These are phyloP conservation scores for Trichoderma hamatum DNA, from an alignment of 2,329 filamentous ascomycete species.

Conservation along the genomic window DNA sequence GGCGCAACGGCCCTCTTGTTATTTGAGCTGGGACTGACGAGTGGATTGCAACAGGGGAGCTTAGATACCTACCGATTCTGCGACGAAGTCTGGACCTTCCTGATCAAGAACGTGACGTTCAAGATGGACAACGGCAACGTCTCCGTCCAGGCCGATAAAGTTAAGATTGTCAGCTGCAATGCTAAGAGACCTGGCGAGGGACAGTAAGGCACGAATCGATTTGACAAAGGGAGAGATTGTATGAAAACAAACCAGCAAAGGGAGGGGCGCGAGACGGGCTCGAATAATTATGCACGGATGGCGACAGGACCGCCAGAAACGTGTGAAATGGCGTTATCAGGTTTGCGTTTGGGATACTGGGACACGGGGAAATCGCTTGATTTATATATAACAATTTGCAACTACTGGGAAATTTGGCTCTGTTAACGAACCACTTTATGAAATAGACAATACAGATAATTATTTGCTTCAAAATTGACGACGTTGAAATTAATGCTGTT, in stretches of 20 bases:
- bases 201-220: not conserved
- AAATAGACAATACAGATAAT: slow-evolving; percentile 12
- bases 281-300: not conserved
- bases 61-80: slow-evolving; percentile 99
- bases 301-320: not conserved
- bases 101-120: slow-evolving; percentile 98
- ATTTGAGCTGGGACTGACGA: not conserved
- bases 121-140: slow-evolving; percentile 84
- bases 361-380: not conserved
- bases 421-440: not conserved
- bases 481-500: not conserved
- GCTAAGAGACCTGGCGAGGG: slow-evolving; percentile 68
- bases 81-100: slow-evolving; percentile 99
- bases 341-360: slow-evolving; percentile 1
- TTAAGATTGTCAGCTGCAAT: slow-evolving; percentile 98
- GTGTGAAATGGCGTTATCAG: slow-evolving; percentile 29
- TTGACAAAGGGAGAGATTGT: not conserved
- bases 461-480: not conserved
- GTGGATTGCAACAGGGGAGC: slow-evolving; percentile 66
- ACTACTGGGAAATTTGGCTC: not conserved
- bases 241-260: not conserved
- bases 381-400: not conserved
- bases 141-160: slow-evolving; percentile 79
- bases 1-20: not conserved
- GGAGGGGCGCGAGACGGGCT: not conserved